Evolutionary conservation across 73 alveolate species (phyloP).

Genomic region (Paramecium sexaurelia): DNA sequence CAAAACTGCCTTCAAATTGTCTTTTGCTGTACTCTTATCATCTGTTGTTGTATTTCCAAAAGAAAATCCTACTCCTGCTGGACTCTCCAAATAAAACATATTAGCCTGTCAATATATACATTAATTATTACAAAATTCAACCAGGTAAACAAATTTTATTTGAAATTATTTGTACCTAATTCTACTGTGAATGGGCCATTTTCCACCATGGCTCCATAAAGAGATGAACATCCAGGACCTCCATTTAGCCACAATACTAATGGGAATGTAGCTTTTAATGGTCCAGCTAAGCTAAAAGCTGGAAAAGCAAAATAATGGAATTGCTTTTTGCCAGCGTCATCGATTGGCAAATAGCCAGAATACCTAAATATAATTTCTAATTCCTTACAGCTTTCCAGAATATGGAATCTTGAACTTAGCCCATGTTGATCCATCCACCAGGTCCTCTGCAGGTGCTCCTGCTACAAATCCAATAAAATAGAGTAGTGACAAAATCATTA

Average conservation of each 20-base stretch:
- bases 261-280: constrained; percentile 71
- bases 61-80: constrained; percentile 64
- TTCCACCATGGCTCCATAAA: constrained; percentile 87
- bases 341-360: constrained; percentile 53
- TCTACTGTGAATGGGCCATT: constrained; percentile 87
- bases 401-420: constrained; percentile 31
- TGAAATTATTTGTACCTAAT: constrained; percentile 68
- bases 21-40: constrained; percentile 79
- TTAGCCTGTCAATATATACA: constrained; percentile 31
- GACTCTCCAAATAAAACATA: constrained; percentile 40
- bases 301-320: constrained; percentile 51
- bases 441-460: constrained; percentile 3
- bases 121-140: constrained; percentile 63
- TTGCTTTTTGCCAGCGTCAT: constrained; percentile 33
- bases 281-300: constrained; percentile 4
- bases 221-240: constrained; percentile 95
- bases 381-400: constrained; percentile 24
- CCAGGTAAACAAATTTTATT: constrained; percentile 81
- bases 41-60: not conserved
- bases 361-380: not conserved
- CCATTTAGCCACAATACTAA: constrained; percentile 95
- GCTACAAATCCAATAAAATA: not conserved
- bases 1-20: constrained; percentile 79
- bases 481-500: constrained; percentile 6
- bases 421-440: not conserved